Percentiles rank a stretch among this genome's conserved stretches.
These are phyloP conservation scores for Martensiomyces pterosporus DNA, from an alignment of 192 early-diverging fungal genomes.

Conservation along the genomic window DNA sequence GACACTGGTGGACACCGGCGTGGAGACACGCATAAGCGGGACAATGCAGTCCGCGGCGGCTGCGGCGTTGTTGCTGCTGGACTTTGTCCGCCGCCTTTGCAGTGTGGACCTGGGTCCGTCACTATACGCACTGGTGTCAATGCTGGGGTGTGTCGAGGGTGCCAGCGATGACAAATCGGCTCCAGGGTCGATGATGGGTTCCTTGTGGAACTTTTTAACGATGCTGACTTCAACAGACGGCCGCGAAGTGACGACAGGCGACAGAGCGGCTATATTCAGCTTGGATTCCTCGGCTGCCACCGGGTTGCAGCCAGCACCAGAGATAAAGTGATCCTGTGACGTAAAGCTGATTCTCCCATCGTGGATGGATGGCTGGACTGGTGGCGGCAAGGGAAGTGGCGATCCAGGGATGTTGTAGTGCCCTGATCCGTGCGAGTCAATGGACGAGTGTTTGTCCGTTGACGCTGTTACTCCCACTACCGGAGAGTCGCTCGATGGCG, in stretches of 20 bases:
- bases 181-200: conserved; percentile 36
- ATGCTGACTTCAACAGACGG: conserved; percentile 31
- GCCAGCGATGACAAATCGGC: conserved; percentile 31
- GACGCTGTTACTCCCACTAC: too few species aligned
- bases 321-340: conserved; percentile 15
- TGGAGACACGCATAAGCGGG: conserved; percentile 33
- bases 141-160: neutral
- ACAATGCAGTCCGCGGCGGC: conserved; percentile 17
- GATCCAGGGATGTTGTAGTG: too few species aligned
- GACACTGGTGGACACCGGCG: conserved; percentile 34
- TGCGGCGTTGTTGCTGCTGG: neutral
- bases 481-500: too few species aligned
- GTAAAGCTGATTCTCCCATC: conserved; percentile 39
- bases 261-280: neutral
- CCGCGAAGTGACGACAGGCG: neutral
- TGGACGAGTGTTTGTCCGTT: too few species aligned
- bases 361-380: conserved; percentile 3
- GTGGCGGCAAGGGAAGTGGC: too few species aligned
- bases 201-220: conserved; percentile 19
- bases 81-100: neutral
- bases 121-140: neutral
- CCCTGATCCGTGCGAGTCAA: too few species aligned
- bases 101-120: too few species aligned
- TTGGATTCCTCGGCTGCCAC: neutral
- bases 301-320: conserved; percentile 5